These are phyloP conservation scores for Hymenoscyphus linearis DNA, from an alignment of 2,329 filamentous ascomycete species.

Conservation along the genomic window DNA sequence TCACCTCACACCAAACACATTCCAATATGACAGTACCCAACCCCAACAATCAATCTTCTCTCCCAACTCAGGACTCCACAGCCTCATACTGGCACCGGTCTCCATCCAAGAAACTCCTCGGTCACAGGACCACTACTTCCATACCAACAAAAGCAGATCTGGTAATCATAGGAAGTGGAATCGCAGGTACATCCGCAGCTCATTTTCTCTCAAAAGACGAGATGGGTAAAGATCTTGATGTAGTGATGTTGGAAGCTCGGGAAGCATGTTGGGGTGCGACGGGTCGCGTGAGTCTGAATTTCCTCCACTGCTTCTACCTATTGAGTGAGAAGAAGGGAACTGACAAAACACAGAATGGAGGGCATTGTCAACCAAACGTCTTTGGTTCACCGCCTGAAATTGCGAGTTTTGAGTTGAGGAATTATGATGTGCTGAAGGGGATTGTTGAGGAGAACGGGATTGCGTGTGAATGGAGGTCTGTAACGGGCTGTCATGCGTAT, in stretches of 20 bases:
- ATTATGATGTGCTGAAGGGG: constrained; percentile 53
- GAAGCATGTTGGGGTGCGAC: constrained; percentile 82
- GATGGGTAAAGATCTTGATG: constrained; percentile 39
- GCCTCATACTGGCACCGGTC: constrained; percentile 70
- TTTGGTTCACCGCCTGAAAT: constrained; percentile 57
- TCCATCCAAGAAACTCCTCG: constrained; percentile 57
- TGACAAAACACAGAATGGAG: constrained; percentile 49
- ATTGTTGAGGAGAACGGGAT: constrained; percentile 54
- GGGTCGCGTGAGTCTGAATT: constrained; percentile 54
- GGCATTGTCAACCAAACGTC: constrained; percentile 69
- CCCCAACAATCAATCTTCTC: constrained; percentile 25
- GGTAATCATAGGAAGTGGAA: constrained; percentile 69
- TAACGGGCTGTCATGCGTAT: constrained; percentile 60
- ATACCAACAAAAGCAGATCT: constrained; percentile 61
- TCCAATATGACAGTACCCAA: not conserved
- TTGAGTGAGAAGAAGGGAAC: not conserved
- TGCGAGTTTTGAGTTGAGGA: constrained; percentile 67
- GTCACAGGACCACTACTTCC: constrained; percentile 60
- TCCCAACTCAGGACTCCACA: constrained; percentile 58
- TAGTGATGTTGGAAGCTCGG: constrained; percentile 71
- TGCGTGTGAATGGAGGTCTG: constrained; percentile 63
- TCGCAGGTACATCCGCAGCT: constrained; percentile 69
- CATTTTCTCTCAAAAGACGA: constrained; percentile 49
- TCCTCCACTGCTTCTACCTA: not conserved
- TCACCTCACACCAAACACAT: too few species aligned